Evolutionary conservation across 2,329 filamentous ascomycete genomes (phyloP).

Genomic region (Talaromyces sp.): DNA sequence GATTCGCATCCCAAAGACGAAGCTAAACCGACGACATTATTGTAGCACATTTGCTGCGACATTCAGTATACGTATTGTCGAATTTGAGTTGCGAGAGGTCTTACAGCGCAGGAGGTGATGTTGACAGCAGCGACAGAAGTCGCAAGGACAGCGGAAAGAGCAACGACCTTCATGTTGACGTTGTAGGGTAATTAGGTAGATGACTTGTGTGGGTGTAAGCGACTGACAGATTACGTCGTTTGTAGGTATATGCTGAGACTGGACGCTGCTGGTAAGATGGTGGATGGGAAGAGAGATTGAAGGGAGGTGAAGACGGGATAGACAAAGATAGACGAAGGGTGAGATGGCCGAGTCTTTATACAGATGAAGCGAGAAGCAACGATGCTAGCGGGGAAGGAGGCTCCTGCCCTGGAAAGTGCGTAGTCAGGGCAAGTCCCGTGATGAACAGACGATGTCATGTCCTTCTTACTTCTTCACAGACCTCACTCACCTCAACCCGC

Average conservation of each 20-base stretch:
- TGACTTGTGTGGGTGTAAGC: background rate
- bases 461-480: background rate
- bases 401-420: background rate
- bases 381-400: slow-evolving; percentile 1
- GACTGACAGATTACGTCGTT: background rate
- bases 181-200: background rate
- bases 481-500: background rate
- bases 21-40: slow-evolving; percentile 43
- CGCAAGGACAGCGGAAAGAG: slow-evolving; percentile 11
- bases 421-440: slow-evolving; percentile 3
- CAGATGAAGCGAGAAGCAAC: background rate
- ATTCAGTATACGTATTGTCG: background rate
- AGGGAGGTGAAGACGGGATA: background rate
- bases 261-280: background rate
- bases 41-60: slow-evolving; percentile 42
- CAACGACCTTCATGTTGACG: slow-evolving; percentile 14
- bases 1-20: slow-evolving; percentile 38
- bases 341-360: background rate
- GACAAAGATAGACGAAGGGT: background rate
- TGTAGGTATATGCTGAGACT: slow-evolving; percentile 1
- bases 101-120: slow-evolving; percentile 14
- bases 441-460: background rate
- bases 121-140: slow-evolving; percentile 11
- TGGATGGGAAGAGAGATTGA: background rate
- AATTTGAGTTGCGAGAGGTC: background rate